Percentiles rank a stretch among this genome's conserved stretches.
phyloP scores from a whole-genome alignment of 805 yeast genomes.

The Sugiyamaella floridensis region DNA sequence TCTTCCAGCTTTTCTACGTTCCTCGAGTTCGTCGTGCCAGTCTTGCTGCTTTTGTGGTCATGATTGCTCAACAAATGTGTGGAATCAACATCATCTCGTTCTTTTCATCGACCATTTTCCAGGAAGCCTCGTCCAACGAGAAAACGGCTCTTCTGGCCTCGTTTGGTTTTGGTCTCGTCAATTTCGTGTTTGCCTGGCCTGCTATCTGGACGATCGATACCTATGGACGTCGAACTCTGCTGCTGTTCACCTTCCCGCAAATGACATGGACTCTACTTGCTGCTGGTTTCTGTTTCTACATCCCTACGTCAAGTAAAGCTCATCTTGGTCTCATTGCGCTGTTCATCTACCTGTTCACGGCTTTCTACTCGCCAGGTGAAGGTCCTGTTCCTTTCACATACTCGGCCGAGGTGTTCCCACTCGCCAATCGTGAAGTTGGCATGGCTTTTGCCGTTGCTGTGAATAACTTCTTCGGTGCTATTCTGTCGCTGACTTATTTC shows the following conservation, averaged over 20 bases:
- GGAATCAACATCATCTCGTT: slow-evolving; percentile 84
- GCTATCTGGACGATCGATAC: slow-evolving; percentile 72
- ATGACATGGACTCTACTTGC: slow-evolving; percentile 47
- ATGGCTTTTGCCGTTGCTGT: slow-evolving; percentile 62
- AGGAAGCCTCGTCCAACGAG: slow-evolving; percentile 49
- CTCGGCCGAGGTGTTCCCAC: slow-evolving; percentile 76
- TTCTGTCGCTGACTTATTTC: slow-evolving; percentile 71
- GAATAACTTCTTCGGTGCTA: slow-evolving; percentile 44
- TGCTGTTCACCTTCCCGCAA: slow-evolving; percentile 51
- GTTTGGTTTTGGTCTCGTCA: slow-evolving; percentile 77
- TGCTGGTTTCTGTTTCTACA: slow-evolving; percentile 57
- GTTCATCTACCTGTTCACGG: slow-evolving; percentile 67
- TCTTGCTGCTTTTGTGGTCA: slow-evolving; percentile 69
- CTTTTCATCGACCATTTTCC: slow-evolving; percentile 71
- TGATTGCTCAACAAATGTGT: slow-evolving; percentile 87
- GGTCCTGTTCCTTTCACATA: slow-evolving; percentile 82
- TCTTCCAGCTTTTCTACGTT: slow-evolving; percentile 45
- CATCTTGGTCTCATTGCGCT: slow-evolving; percentile 59
- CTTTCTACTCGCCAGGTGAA: slow-evolving; percentile 72
- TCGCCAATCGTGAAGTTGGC: slow-evolving; percentile 70
- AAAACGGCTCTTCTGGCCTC: slow-evolving; percentile 56
- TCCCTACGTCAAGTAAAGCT: slow-evolving; percentile 38
- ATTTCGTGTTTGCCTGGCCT: slow-evolving; percentile 72
- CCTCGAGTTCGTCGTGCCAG: slow-evolving; percentile 81
- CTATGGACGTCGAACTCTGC: slow-evolving; percentile 58